Evolutionary conservation across 2,329 filamentous ascomycete genomes (phyloP).

Genomic region (Arthrocladium fulminans): DNA sequence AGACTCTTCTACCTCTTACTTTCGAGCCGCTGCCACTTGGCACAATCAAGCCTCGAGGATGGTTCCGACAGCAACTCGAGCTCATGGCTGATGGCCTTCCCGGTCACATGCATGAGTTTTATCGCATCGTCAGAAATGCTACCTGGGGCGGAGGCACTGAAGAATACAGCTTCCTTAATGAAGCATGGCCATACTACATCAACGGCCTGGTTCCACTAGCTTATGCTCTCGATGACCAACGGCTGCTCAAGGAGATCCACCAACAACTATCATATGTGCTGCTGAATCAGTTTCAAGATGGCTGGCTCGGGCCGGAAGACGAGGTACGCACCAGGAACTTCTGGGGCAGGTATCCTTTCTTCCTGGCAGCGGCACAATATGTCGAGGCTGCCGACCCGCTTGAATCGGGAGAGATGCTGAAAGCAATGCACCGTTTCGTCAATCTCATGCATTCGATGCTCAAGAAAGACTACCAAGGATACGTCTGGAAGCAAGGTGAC

Average conservation of each 20-base stretch:
- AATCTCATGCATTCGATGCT: conserved; percentile 48
- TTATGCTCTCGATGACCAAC: conserved; percentile 40
- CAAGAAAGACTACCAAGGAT: conserved; percentile 43
- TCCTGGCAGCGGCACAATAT: conserved; percentile 41
- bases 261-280: conserved; percentile 7
- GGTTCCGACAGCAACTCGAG: conserved; percentile 43
- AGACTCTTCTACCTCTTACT: conserved; percentile 26
- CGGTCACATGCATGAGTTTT: conserved; percentile 48
- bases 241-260: conserved; percentile 36
- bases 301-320: conserved; percentile 50
- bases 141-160: conserved; percentile 44
- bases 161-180: conserved; percentile 45
- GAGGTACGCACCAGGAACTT: conserved; percentile 38
- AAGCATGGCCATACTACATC: conserved; percentile 52
- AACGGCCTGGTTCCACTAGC: conserved; percentile 51
- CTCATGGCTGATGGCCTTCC: conserved; percentile 44
- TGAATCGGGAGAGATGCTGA: conserved; percentile 35
- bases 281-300: conserved; percentile 41
- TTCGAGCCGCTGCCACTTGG: conserved; percentile 41
- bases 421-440: conserved; percentile 44
- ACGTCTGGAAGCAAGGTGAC: conserved; percentile 38
- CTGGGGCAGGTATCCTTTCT: conserved; percentile 46
- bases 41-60: conserved; percentile 43
- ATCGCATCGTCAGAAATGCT: conserved; percentile 44
- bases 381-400: conserved; percentile 46